Percentiles rank a stretch among this genome's conserved stretches.
phyloP scores from a whole-genome alignment of 768 basidiomycete species.

The Termitomyces sp. region DNA sequence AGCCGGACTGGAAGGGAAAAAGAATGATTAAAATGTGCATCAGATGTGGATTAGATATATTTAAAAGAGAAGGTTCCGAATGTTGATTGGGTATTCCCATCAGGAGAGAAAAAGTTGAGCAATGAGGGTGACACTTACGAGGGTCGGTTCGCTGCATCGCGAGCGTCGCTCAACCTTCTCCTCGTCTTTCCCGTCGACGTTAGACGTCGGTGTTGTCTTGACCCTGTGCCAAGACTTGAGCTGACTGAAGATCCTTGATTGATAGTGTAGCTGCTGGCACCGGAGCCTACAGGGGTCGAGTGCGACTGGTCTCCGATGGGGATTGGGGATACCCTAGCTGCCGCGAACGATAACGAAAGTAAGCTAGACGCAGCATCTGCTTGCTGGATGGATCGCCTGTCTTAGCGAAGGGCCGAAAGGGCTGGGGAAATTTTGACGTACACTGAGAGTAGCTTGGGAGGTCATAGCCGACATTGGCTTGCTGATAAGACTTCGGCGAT shows the following conservation, averaged over 20 bases:
- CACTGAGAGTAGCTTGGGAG: constrained; percentile 13
- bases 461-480: constrained; percentile 12
- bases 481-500: constrained; percentile 7
- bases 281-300: constrained; percentile 9
- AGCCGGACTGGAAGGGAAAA: constrained; percentile 22
- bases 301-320: constrained; percentile 15
- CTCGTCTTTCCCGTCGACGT: constrained; percentile 68
- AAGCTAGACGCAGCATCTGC: constrained; percentile 50
- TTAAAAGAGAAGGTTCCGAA: constrained; percentile 1
- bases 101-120: constrained; percentile 7
- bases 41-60: neutral
- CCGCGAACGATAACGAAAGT: constrained; percentile 65
- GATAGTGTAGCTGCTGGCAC: constrained; percentile 8
- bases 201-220: constrained; percentile 60
- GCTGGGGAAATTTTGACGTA: constrained; percentile 17
- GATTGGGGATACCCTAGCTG: constrained; percentile 45
- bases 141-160: constrained; percentile 70
- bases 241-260: constrained; percentile 21
- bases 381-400: constrained; percentile 23
- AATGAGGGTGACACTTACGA: constrained; percentile 46
- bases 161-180: constrained; percentile 72
- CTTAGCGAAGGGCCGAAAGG: constrained; percentile 8
- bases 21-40: constrained; percentile 4
- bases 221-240: constrained; percentile 22
- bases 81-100: constrained; percentile 2